These are phyloP conservation scores for Helicocarpus griseus DNA, from an alignment of 2,329 filamentous ascomycete species.

Conservation along the genomic window DNA sequence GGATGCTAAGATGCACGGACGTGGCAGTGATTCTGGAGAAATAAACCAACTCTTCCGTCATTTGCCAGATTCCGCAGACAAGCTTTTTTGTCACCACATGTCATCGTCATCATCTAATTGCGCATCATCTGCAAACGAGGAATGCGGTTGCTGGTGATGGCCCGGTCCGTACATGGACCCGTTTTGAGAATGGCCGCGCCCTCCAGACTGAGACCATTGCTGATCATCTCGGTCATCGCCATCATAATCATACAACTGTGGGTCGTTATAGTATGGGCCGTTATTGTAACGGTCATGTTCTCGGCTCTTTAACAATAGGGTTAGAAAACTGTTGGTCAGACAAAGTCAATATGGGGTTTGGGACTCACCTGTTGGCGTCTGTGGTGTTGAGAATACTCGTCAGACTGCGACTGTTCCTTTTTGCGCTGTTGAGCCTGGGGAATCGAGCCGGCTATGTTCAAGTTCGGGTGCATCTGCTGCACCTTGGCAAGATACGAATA, in stretches of 20 bases:
- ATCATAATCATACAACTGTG: conserved; percentile 44
- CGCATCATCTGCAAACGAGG: conserved; percentile 31
- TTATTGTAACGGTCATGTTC: conserved; percentile 31
- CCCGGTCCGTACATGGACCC: conserved; percentile 26
- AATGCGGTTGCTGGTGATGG: conserved; percentile 27
- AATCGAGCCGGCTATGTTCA: conserved; percentile 73
- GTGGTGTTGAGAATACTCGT: conserved; percentile 38
- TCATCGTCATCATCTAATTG: conserved; percentile 36
- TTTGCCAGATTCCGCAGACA: background rate
- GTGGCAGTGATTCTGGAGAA: background rate
- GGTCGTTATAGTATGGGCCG: conserved; percentile 38
- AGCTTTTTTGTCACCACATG: conserved; percentile 35
- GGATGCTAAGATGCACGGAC: background rate
- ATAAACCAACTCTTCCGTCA: background rate
- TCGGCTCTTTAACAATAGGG: conserved; percentile 12
- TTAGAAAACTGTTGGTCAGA: conserved; percentile 4
- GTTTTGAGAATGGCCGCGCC: conserved; percentile 31
- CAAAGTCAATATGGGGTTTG: background rate
- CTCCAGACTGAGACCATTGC: conserved; percentile 28
- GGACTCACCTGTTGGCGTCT: conserved; percentile 31
- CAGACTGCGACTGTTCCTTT: conserved; percentile 25
- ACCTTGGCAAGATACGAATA: conserved; percentile 98
- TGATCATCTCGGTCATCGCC: conserved; percentile 31
- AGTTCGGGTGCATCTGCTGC: conserved; percentile 95
- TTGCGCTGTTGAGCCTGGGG: conserved; percentile 51